These are phyloP conservation scores for Flaveria trinervia DNA, from an alignment of 129 eudicot genomes.

Conservation along the genomic window DNA sequence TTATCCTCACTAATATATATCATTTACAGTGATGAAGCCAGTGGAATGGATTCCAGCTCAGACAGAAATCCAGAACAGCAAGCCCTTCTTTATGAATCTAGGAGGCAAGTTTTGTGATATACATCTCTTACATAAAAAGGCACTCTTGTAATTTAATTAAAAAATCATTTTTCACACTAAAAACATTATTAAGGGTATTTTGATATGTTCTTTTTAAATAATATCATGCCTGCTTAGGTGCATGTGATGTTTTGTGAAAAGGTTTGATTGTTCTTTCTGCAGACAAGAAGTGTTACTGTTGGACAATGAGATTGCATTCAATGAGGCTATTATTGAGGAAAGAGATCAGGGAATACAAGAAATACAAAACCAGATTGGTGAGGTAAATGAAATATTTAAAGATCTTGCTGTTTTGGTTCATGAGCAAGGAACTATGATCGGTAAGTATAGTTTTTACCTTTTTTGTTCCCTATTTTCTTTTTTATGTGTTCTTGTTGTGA, in stretches of 20 bases:
- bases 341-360: slow-evolving; percentile 79
- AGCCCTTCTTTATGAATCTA: slow-evolving; percentile 75
- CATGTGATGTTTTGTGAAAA: neutral
- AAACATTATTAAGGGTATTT: neutral
- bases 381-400: slow-evolving; percentile 68
- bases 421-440: slow-evolving; percentile 94
- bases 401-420: slow-evolving; percentile 69
- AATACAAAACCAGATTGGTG: slow-evolving; percentile 61
- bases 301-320: slow-evolving; percentile 75
- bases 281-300: slow-evolving; percentile 70
- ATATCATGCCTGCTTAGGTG: neutral
- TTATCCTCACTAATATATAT: neutral
- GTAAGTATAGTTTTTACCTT: slow-evolving; percentile 37
- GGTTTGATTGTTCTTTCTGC: slow-evolving; percentile 15
- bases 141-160: neutral
- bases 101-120: slow-evolving; percentile 50
- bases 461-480: neutral
- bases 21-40: slow-evolving; percentile 53
- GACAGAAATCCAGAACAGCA: slow-evolving; percentile 65
- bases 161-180: neutral
- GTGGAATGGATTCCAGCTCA: slow-evolving; percentile 52
- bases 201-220: neutral
- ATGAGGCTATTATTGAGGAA: slow-evolving; percentile 82
- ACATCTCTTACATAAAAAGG: slow-evolving; percentile 4
- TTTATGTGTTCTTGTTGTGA: slow-evolving; percentile 10